These are phyloP conservation scores for Petunia secreta DNA, from an alignment of 257 asterid genomes.

Conservation along the genomic window DNA sequence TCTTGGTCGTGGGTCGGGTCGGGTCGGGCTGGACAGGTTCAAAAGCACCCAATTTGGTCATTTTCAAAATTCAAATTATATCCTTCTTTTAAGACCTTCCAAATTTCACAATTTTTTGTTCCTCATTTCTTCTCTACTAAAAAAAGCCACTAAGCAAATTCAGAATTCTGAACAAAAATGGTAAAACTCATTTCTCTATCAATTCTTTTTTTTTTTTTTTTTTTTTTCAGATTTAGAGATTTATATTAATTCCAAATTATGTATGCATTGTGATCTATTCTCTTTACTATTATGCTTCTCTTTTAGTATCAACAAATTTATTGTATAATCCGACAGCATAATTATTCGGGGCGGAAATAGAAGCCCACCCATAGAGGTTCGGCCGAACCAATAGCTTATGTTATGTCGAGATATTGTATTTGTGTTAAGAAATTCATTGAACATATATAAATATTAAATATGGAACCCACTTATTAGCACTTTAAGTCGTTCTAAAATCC, in stretches of 20 bases:
- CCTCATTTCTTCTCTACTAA: neutral
- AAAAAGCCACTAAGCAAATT: neutral
- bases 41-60: neutral
- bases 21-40: too few species aligned
- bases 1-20: too few species aligned
- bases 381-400: too few species aligned
- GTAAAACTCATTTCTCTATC: neutral
- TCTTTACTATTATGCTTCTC: too few species aligned
- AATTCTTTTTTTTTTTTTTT: neutral
- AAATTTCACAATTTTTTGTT: neutral
- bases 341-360: neutral
- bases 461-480: too few species aligned
- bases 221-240: neutral
- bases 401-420: too few species aligned
- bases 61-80: neutral
- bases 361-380: too few species aligned
- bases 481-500: too few species aligned
- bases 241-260: neutral
- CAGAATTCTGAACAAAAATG: conserved; percentile 20
- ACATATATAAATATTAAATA: too few species aligned
- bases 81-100: neutral
- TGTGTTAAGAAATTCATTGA: too few species aligned
- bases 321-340: neutral
- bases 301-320: neutral
- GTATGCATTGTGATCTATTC: conserved; percentile 7